Evolutionary conservation across 768 basidiomycete species (phyloP), one percentile per base, ranked within the genome.

Genomic region (Lactarius deliciosus): DNA sequence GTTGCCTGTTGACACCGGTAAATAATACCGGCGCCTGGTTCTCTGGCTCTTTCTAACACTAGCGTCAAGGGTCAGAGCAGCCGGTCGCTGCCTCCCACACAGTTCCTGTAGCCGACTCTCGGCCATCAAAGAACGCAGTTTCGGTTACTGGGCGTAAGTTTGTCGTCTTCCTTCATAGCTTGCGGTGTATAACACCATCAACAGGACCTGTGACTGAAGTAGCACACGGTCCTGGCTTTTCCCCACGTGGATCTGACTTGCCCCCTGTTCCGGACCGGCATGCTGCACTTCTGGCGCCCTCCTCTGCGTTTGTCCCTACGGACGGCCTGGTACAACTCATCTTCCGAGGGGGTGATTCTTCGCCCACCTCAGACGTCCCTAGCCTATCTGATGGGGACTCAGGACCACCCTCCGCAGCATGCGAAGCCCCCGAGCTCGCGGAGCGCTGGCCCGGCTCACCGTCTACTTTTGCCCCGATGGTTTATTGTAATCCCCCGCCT

Each of bases 381-480:
- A 69, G 68, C 38, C 58, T 69, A 30, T 68, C 68, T 18, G 66
- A 68, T 64, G 66, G 66, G 15, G 68, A 67, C 58, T 66, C 57
- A 4, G 65, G 53, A 1, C 65, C 68, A 16, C 65, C 68, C 2
- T 69, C 68, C 4, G 65, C 65, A 22, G 32, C 61, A 20, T 69
- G 61, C 43, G 65, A 68, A 30, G 61, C 54, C 16, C 65, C 68
- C 57, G 68, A 69, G n/a, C n/a, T 56, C n/a, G n/a, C 57, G 60
- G 68, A 67, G 61, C 60, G 65, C 57, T 69, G 68, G 68, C 60
- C 57, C 30, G 57, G 68, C 34, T 63, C 61, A n/a, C 65, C 68
- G 7, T 8, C 68, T 20, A 38, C 34, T 13, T 36, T 41, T 50
- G 66, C 60, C 13, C 60, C 65, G 43, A 25, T 57, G 22, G 57